Base-by-base conservation (phyloP, 1,284 basidiomycete genomes). In the Xerocomus subilludens region DNA sequence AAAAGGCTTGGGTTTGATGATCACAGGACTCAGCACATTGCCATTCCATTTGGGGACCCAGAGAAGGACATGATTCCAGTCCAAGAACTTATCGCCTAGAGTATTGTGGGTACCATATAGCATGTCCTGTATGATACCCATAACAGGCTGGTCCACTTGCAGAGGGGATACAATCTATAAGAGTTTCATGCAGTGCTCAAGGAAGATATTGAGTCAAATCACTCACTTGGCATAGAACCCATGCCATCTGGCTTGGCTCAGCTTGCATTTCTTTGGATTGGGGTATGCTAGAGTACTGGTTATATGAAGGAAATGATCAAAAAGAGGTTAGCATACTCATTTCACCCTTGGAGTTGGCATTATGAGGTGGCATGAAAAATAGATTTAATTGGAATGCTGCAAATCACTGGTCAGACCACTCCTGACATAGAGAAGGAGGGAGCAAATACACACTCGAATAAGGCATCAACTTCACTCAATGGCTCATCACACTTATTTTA, bases 401-500 rank as follows among this genome's bases (percentile, higher is more conserved):
- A 70, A 65, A 75, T 55, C 71, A 67, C 65, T 75, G 47, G 80
- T 88, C 56, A 89, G 85, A 21, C 45, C 21, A 47, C 45, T 47
- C 45, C 20, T 82, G 75, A 77, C 67, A 55, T 59, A 55, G 23
- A 33, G 14, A 30, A 42, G 58, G 55, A 66, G 35, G 13, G 38
- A 65, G 65, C 30, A 27, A 68, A 42, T 14, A 90, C 95, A 85
- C 82, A 97, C 95, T 99, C 38, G 98, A 99, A 85, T 99, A 99
- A 49, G 96, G 95, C 97, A 99, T 98, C 72, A 99, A 88, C 83
- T 96, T 96, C 66, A 99, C 95, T 56, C 98, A 92, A 87, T 99
- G 98, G 85, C 96, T 96, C 98, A 99, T 99, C 98, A 99, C 99
- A 89, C 96, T 98, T 98, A 99, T 99, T 86, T 99, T 99, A 87